Base-by-base conservation (phyloP, 805 yeast genomes). In the Saccharomyces jurei region DNA sequence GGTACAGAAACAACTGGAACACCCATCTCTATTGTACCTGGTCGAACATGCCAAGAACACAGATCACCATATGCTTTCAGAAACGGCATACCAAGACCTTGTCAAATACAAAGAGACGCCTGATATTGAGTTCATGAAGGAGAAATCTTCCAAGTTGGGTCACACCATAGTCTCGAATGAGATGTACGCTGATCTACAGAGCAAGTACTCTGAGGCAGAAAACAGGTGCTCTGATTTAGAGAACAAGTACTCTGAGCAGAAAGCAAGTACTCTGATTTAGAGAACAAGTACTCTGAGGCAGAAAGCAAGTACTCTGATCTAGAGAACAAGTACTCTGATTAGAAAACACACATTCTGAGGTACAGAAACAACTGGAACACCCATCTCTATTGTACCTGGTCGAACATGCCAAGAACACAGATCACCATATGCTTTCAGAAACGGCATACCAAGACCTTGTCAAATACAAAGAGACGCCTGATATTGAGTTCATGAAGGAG, bases 1-100 rank as follows among this genome's bases (percentile, higher is more conserved):
- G 4, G 6, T 65, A 27, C 53, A 54, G 4, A 29, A 29, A 8
- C 32, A 30, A 21, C 6, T 54, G 4, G 49, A 51, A 21, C 41
- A 48, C 17, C 59, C 59, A 22, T 47, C 52, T 1, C 14, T 52
- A 3, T 58, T 51, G 11, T 26, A 50, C 22, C 36, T 60, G 5
- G 50, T 54, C 47, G 54, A 58, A n/a, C 55, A 49, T 17, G 55
- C 54, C 25, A 49, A 21, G 8, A 29, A n/a, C 6, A 36, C 50
- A 4, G 52, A 49, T 6, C 41, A 32, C 17, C 41, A 32, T 5
- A 1, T 32, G 8, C n/a, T 32, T n/a, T 32, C 41, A 4, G 41
- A 14, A 1, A 6, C 10, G 14, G 41, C 41, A 3, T 32, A 32
- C 41, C 3, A n/a, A 6, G 41, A 32, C 4, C 41, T 32, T n/a